These are phyloP conservation scores for Penicillium sp. DNA, from an alignment of 2,329 filamentous ascomycete genomes.

Conservation along the genomic window DNA sequence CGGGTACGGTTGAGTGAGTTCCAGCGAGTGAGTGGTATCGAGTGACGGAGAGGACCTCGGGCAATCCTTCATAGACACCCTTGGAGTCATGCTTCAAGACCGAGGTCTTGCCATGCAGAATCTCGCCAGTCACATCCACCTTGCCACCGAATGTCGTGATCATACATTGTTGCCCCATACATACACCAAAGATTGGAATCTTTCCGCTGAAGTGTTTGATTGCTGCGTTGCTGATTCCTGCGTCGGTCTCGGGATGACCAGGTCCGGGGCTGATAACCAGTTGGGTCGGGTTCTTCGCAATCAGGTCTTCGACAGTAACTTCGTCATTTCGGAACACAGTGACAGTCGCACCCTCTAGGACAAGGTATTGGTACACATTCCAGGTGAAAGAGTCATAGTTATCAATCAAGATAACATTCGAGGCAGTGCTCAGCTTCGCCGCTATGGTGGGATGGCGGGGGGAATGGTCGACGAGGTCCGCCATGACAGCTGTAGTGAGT, in stretches of 20 bases:
- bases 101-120: conserved; percentile 96
- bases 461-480: conserved; percentile 74
- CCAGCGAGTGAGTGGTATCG: conserved; percentile 96
- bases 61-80: conserved; percentile 84
- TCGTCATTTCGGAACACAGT: conserved; percentile 92
- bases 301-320: conserved; percentile 80
- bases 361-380: conserved; percentile 98
- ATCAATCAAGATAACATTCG: conserved; percentile 93
- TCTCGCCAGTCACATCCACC: conserved; percentile 91
- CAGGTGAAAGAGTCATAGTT: conserved; percentile 99
- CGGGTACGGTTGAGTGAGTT: conserved; percentile 82
- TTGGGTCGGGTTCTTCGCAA: conserved; percentile 84
- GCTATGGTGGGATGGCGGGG: conserved; percentile 76
- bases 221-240: conserved; percentile 88
- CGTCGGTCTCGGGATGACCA: conserved; percentile 87
- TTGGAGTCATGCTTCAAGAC: conserved; percentile 84
- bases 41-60: conserved; percentile 82
- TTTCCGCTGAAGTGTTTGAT: conserved; percentile 92
- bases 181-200: conserved; percentile 94
- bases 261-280: conserved; percentile 93
- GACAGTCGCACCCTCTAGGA: conserved; percentile 90
- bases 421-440: conserved; percentile 73
- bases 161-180: conserved; percentile 99
- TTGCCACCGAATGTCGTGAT: conserved; percentile 90
- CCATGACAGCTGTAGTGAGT: conserved; percentile 29